Evolutionary conservation across 2,329 filamentous ascomycete genomes (phyloP).

Genomic region (Lomentospora prolificans): DNA sequence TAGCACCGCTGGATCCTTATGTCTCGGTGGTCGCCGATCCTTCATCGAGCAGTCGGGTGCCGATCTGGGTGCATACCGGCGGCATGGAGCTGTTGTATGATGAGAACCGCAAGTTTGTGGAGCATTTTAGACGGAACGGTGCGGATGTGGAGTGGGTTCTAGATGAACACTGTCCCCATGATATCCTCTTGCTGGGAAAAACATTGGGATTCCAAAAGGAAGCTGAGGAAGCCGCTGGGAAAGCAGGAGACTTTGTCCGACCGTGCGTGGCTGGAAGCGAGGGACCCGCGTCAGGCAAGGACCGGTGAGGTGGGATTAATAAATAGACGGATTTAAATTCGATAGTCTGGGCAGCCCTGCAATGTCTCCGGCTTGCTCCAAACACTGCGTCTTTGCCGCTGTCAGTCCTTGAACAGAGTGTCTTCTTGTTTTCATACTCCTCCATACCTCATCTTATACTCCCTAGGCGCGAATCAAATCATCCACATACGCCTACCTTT

Average conservation of each 20-base stretch:
- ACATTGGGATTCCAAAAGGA: conserved; percentile 14
- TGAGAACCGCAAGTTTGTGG: conserved; percentile 14
- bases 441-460: too few species aligned
- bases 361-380: too few species aligned
- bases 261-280: too few species aligned
- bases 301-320: too few species aligned
- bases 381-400: too few species aligned
- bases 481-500: too few species aligned
- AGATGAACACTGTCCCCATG: conserved; percentile 14
- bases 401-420: too few species aligned
- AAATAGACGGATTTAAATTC: too few species aligned
- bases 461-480: too few species aligned
- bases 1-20: background rate
- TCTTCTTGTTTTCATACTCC: too few species aligned
- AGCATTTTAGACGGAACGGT: conserved; percentile 11
- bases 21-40: conserved; percentile 10
- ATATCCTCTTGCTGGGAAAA: conserved; percentile 15
- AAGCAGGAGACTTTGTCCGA: conserved; percentile 11
- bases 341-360: too few species aligned
- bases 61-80: conserved; percentile 17
- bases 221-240: conserved; percentile 11
- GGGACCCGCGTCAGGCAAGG: too few species aligned
- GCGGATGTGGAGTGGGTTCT: conserved; percentile 13
- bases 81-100: conserved; percentile 14
- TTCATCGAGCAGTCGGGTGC: conserved; percentile 10